Base-by-base conservation (phyloP, 164 flowering plant species). In the Tinospora cordifolia region DNA sequence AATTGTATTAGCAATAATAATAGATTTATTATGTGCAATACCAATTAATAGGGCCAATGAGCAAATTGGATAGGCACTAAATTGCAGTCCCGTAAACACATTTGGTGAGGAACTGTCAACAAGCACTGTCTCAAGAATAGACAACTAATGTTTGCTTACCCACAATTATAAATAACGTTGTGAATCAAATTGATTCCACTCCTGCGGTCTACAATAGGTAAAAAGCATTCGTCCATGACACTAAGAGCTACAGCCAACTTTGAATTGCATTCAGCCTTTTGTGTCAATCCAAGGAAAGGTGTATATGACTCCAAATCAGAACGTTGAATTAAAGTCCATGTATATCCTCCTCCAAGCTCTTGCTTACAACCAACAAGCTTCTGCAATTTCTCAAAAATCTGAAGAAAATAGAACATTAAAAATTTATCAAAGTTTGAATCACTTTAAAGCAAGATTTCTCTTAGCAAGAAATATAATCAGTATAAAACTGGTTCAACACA, bases 201-300 rank as follows among this genome's bases (percentile, higher is more conserved):
- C 76, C 96, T 87, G 73, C 88, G 70, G 79, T 95, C 99, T 76
- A 83, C 69, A 62, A 91, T 84, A 13, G 99, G 97, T 79, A 90
- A 79, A 82, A 95, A 95, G 72, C 99, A 95, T 75, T 95, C 99
- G 74, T 95, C 87, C 99, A 95, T 91, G 44, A 95, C 83, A 68
- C 84, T 77, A 66, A 87, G 75, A 59, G 99, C 94, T 74, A 95
- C 89, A 79, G 96, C 97, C 58, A 95, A 79, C 84, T 92, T 95
- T 24, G 97, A 87, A 81, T 95, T 95, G 86, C 90, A 87, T 76
- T 91, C 98, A 67, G 89, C 87, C 72, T 81, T 87, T 64, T 77
- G 86, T 51, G 87, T 71, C 66, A 83, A 76, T 54, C 83, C 87
- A 21, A 59, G 75, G 36, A 44, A 27, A 66, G 85, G 75, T 57